Evolutionary conservation across 179 eudicot genomes (phyloP).

Genomic region (Beta macrorhiza): DNA sequence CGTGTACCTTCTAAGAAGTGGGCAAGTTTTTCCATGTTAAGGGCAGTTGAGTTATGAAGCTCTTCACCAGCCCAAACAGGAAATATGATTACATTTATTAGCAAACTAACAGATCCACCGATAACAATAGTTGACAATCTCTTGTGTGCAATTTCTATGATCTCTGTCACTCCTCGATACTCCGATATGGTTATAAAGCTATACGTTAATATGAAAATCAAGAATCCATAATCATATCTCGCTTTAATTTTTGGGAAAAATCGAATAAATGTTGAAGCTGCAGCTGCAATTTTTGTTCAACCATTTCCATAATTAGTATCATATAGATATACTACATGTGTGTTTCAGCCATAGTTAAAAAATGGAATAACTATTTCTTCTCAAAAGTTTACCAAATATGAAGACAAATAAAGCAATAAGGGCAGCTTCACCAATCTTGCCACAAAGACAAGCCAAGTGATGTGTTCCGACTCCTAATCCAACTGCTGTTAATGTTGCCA

Average conservation of each 20-base stretch:
- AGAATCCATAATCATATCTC: constrained; percentile 54
- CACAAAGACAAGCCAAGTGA: constrained; percentile 40
- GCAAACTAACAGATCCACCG: constrained; percentile 47
- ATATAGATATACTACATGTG: background rate
- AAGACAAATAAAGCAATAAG: constrained; percentile 43
- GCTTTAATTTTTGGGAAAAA: constrained; percentile 53
- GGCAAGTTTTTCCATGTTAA: constrained; percentile 53
- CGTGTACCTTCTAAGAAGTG: constrained; percentile 51
- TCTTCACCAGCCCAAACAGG: constrained; percentile 71
- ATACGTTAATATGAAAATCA: constrained; percentile 58
- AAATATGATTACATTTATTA: constrained; percentile 34
- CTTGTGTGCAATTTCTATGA: constrained; percentile 46
- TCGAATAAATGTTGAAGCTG: constrained; percentile 43
- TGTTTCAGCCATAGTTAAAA: too few species aligned
- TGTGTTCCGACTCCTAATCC: constrained; percentile 48
- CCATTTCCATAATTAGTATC: background rate
- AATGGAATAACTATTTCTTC: background rate
- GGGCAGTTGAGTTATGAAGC: constrained; percentile 41
- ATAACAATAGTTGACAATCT: constrained; percentile 50
- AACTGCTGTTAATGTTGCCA: constrained; percentile 53
- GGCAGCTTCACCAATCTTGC: constrained; percentile 39
- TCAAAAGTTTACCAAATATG: constrained; percentile 36
- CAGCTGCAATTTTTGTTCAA: constrained; percentile 40
- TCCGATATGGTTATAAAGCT: constrained; percentile 53
- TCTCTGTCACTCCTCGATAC: constrained; percentile 32